Evolutionary conservation across 106 monocot species (phyloP).

Genomic region (Acanthochlamys bracteata): DNA sequence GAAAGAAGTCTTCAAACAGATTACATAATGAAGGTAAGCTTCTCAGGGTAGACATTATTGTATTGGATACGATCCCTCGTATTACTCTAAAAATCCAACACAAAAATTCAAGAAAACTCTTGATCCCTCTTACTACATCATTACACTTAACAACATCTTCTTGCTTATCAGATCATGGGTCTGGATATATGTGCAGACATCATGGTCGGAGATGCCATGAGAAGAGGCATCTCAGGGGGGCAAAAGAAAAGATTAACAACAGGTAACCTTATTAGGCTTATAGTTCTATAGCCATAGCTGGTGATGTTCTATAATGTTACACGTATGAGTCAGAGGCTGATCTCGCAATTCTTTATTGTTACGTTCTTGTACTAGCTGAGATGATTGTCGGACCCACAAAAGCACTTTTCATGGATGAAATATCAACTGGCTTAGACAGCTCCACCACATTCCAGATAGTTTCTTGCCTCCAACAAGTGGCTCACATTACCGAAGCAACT

Average conservation of each 20-base stretch:
- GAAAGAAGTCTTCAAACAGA: constrained; percentile 82
- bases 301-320: no score
- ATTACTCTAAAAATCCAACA: not conserved
- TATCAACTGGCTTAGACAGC: constrained; percentile 89
- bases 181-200: constrained; percentile 71
- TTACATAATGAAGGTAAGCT: constrained; percentile 74
- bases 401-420: constrained; percentile 94
- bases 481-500: constrained; percentile 65
- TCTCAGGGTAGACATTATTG: no score
- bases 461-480: constrained; percentile 65
- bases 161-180: constrained; percentile 58
- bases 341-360: not conserved
- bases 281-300: not conserved
- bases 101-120: not conserved
- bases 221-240: constrained; percentile 88
- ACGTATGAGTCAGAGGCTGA: no score
- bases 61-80: not conserved
- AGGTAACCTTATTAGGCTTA: constrained; percentile 26
- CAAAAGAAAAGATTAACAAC: constrained; percentile 86
- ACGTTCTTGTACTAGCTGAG: constrained; percentile 37
- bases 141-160: not conserved
- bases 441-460: constrained; percentile 78
- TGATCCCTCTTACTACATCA: not conserved
- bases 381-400: constrained; percentile 88
- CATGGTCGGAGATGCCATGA: constrained; percentile 79